Conservation (phyloP, 305 asterid genomes). For the Fraxinus sp. region DNA sequence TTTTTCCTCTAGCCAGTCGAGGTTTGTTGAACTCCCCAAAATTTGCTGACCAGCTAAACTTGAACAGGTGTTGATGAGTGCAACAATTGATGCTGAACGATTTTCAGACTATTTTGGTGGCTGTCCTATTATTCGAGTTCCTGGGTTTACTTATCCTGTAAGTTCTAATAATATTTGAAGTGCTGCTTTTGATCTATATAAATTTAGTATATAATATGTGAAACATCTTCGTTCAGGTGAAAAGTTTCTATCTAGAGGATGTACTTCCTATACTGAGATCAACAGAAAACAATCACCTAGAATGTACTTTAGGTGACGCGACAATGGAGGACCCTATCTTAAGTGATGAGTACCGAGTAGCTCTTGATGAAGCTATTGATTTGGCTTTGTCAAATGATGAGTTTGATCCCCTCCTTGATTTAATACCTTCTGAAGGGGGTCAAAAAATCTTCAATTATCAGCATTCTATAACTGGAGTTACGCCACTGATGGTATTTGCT, state of each 20-base stretch:
- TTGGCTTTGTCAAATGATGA: slow-evolving; percentile 65
- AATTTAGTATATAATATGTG: slow-evolving; percentile 23
- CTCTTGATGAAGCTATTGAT: slow-evolving; percentile 82
- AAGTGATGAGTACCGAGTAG: slow-evolving; percentile 55
- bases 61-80: slow-evolving; percentile 89
- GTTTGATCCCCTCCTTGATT: slow-evolving; percentile 70
- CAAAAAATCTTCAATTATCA: slow-evolving; percentile 54
- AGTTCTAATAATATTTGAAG: slow-evolving; percentile 18
- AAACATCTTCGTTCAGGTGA: slow-evolving; percentile 56
- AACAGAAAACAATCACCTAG: slow-evolving; percentile 34
- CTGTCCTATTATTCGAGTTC: slow-evolving; percentile 87
- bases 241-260: slow-evolving; percentile 74
- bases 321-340: slow-evolving; percentile 39
- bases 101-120: slow-evolving; percentile 87
- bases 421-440: slow-evolving; percentile 60
- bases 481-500: slow-evolving; percentile 90
- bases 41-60: slow-evolving; percentile 27
- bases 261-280: slow-evolving; percentile 64
- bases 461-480: slow-evolving; percentile 72
- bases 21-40: slow-evolving; percentile 14
- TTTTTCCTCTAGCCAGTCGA: slow-evolving; percentile 7
- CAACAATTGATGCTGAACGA: slow-evolving; percentile 90
- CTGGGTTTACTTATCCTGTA: slow-evolving; percentile 92
- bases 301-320: slow-evolving; percentile 26
- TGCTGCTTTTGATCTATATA: slow-evolving; percentile 9